Percentiles rank a stretch among this genome's conserved stretches.
Conservation (phyloP, 2,329 filamentous ascomycete genomes). For the Elsinoe perseae region DNA sequence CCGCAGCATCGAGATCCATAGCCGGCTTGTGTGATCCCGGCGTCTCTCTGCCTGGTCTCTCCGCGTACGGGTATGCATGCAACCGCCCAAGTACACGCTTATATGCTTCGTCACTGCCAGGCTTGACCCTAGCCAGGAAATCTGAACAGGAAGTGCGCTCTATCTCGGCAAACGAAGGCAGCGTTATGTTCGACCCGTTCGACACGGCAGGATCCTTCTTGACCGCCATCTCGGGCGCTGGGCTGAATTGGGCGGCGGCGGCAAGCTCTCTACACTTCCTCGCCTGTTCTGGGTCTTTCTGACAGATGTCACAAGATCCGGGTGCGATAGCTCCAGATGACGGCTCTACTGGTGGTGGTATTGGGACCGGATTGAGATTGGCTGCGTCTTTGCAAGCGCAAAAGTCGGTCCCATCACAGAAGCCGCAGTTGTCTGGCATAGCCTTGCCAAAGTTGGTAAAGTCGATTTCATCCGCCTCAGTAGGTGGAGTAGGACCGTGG, state of each 20-base stretch:
- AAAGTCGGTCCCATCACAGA: constrained; percentile 17
- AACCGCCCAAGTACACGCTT: constrained; percentile 10
- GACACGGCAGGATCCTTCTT: neutral
- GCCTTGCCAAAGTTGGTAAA: constrained; percentile 19
- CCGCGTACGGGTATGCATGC: constrained; percentile 17
- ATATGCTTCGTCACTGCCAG: constrained; percentile 12
- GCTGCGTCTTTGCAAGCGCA: constrained; percentile 17
- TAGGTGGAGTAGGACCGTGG: constrained; percentile 15
- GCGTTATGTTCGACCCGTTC: neutral
- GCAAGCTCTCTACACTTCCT: constrained; percentile 19
- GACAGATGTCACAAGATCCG: constrained; percentile 20
- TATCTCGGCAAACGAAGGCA: constrained; percentile 7
- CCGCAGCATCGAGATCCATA: constrained; percentile 19
- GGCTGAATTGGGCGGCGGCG: constrained; percentile 13
- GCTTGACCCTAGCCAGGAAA: constrained; percentile 16
- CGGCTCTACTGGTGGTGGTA: constrained; percentile 5
- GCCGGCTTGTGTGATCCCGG: constrained; percentile 16
- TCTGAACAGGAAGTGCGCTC: constrained; percentile 19
- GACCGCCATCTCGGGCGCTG: neutral
- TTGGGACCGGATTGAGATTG: constrained; percentile 9
- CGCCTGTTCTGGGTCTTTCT: constrained; percentile 18
- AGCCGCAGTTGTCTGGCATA: constrained; percentile 18
- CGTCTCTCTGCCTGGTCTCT: constrained; percentile 12
- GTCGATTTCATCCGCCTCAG: constrained; percentile 18
- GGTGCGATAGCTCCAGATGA: constrained; percentile 16